These are phyloP conservation scores for Elasticomyces elasticus DNA, from an alignment of 495 filamentous ascomycete species.

Conservation along the genomic window DNA sequence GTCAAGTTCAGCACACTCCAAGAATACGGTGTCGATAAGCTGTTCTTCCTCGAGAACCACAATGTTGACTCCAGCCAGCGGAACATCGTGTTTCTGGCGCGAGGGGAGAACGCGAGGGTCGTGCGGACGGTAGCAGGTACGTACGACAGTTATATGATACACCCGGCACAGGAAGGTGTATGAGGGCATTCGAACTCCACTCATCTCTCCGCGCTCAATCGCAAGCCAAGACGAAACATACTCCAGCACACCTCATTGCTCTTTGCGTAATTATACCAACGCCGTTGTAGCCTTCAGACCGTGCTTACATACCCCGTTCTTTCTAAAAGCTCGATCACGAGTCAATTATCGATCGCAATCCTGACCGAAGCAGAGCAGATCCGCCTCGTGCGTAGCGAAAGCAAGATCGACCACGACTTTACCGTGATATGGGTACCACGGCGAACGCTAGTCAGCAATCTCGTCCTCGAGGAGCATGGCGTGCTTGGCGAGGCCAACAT, in stretches of 20 bases:
- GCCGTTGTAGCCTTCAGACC: not conserved
- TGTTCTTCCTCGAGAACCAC: conserved; percentile 90
- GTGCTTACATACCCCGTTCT: not conserved
- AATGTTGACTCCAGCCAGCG: conserved; percentile 87
- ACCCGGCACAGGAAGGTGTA: conserved; percentile 27
- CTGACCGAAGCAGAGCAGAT: conserved; percentile 56
- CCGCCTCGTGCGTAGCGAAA: conserved; percentile 73
- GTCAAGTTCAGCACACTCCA: conserved; percentile 85
- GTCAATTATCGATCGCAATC: not conserved
- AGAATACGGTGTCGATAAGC: conserved; percentile 93
- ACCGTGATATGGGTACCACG: conserved; percentile 88
- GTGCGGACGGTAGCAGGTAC: conserved; percentile 81
- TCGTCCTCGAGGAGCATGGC: conserved; percentile 85
- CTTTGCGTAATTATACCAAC: conserved; percentile 46
- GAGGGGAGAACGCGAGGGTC: conserved; percentile 76
- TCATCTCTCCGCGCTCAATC: conserved; percentile 53
- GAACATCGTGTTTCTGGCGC: conserved; percentile 86
- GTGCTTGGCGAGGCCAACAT: conserved; percentile 88
- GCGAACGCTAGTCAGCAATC: conserved; percentile 81
- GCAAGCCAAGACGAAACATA: conserved; percentile 40
- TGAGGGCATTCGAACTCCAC: conserved; percentile 51
- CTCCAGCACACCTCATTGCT: not conserved
- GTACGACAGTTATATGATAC: conserved; percentile 29
- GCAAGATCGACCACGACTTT: conserved; percentile 85
- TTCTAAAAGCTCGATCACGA: not conserved